These are phyloP conservation scores for Phytopythium montanum DNA, from an alignment of 352 stramenopile species.

Conservation along the genomic window DNA sequence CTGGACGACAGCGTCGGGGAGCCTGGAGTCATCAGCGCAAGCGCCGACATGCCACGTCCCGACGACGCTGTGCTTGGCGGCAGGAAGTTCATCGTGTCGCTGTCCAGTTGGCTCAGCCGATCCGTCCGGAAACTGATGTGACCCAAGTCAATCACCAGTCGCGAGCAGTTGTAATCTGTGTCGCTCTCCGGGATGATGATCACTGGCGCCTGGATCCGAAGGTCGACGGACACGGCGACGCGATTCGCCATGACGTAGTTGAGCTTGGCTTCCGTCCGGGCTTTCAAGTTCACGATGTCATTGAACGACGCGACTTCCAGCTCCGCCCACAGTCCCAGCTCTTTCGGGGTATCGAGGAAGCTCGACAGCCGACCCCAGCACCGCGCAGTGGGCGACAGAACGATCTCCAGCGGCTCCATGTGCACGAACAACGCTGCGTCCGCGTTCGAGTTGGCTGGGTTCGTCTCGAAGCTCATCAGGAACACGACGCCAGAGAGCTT, in stretches of 20 bases:
- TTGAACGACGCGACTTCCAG: constrained; percentile 88
- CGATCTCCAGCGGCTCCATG: constrained; percentile 84
- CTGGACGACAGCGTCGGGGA: constrained; percentile 45
- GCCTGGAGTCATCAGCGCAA: constrained; percentile 38
- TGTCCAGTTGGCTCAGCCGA: constrained; percentile 74
- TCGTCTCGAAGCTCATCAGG: constrained; percentile 82
- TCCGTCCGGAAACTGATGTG: constrained; percentile 85
- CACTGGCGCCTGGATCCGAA: constrained; percentile 84
- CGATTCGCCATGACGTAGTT: constrained; percentile 88
- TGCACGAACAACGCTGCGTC: constrained; percentile 79
- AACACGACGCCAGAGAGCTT: constrained; percentile 78
- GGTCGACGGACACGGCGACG: constrained; percentile 70
- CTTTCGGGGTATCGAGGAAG: constrained; percentile 77
- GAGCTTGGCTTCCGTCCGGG: constrained; percentile 85
- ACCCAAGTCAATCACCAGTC: constrained; percentile 79
- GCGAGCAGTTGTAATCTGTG: constrained; percentile 69
- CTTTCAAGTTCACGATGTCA: constrained; percentile 88
- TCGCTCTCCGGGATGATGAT: constrained; percentile 84
- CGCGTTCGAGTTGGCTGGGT: constrained; percentile 51
- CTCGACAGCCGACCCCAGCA: constrained; percentile 75
- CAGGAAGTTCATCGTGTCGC: constrained; percentile 32
- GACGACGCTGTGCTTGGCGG: constrained; percentile 25
- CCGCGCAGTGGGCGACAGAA: constrained; percentile 78
- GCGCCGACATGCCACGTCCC: constrained; percentile 25
- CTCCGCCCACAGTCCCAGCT: constrained; percentile 79